phyloP scores from a whole-genome alignment of 2,329 filamentous ascomycete genomes.

The Drechslerella coelobrocha region DNA sequence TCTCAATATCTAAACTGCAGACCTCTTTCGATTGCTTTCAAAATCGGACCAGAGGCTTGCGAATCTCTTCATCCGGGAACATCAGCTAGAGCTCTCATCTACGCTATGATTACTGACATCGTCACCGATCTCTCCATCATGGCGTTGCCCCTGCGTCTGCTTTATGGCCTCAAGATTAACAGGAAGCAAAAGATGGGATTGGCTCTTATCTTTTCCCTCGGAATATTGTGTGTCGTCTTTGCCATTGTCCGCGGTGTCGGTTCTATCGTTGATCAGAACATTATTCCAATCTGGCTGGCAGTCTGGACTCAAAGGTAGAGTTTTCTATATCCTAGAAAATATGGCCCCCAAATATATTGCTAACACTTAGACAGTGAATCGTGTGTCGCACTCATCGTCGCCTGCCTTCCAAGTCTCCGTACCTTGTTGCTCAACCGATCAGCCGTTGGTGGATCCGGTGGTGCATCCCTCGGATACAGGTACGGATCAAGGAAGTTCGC shows the following conservation, averaged over 20 bases:
- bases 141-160: slow-evolving; percentile 56
- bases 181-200: slow-evolving; percentile 55
- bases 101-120: slow-evolving; percentile 55
- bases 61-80: slow-evolving; percentile 44
- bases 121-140: slow-evolving; percentile 56
- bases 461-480: slow-evolving; percentile 24
- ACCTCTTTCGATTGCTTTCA: slow-evolving; percentile 55
- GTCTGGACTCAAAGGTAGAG: slow-evolving; percentile 49
- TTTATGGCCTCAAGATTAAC: slow-evolving; percentile 56
- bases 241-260: slow-evolving; percentile 55
- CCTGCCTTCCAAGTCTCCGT: slow-evolving; percentile 44
- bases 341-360: background rate
- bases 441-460: slow-evolving; percentile 33
- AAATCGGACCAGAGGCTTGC: slow-evolving; percentile 53
- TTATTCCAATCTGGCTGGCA: slow-evolving; percentile 45
- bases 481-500: slow-evolving; percentile 43
- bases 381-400: slow-evolving; percentile 48
- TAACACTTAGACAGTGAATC: slow-evolving; percentile 32
- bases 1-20: slow-evolving; percentile 55
- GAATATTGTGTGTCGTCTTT: slow-evolving; percentile 56
- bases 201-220: slow-evolving; percentile 55
- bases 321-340: background rate
- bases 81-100: slow-evolving; percentile 50
- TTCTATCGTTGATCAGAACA: slow-evolving; percentile 42
- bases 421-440: slow-evolving; percentile 37